Evolutionary conservation across 352 stramenopile species (phyloP).

Genomic region (Pseudoperonospora humuli): DNA sequence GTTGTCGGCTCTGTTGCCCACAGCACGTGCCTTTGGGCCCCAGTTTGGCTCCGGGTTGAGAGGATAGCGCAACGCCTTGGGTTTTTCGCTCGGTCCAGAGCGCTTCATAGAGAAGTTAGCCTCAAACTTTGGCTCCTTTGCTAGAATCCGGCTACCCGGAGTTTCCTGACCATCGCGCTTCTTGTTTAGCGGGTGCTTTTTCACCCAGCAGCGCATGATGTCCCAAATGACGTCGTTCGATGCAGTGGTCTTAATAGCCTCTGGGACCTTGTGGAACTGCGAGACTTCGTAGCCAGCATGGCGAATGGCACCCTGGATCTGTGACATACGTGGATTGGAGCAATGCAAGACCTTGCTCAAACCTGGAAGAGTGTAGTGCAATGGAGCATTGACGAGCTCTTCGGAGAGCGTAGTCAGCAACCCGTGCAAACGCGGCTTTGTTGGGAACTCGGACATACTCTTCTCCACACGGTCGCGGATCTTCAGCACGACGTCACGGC

Average conservation of each 20-base stretch:
- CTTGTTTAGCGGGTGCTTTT: slow-evolving; percentile 90
- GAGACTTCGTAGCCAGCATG: slow-evolving; percentile 96
- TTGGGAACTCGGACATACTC: slow-evolving; percentile 85
- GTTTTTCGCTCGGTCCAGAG: slow-evolving; percentile 58
- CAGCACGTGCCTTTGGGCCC: slow-evolving; percentile 90
- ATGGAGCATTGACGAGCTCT: slow-evolving; percentile 91
- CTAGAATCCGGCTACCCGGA: slow-evolving; percentile 77
- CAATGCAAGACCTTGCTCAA: slow-evolving; percentile 92
- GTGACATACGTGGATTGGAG: slow-evolving; percentile 88
- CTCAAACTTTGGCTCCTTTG: slow-evolving; percentile 76
- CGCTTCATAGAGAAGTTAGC: slow-evolving; percentile 78
- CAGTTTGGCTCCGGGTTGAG: slow-evolving; percentile 95
- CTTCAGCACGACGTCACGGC: slow-evolving; percentile 83
- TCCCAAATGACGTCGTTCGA: slow-evolving; percentile 97
- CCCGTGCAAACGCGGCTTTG: slow-evolving; percentile 89
- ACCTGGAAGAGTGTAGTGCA: slow-evolving; percentile 95
- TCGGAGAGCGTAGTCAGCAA: slow-evolving; percentile 94
- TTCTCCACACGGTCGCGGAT: slow-evolving; percentile 74
- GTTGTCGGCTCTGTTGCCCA: slow-evolving; percentile 51
- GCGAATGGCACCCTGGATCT: slow-evolving; percentile 91
- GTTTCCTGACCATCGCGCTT: slow-evolving; percentile 78
- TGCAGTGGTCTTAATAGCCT: slow-evolving; percentile 98
- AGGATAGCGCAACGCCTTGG: slow-evolving; percentile 90
- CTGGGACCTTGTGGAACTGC: slow-evolving; percentile 97
- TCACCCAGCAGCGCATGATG: slow-evolving; percentile 94